These are phyloP conservation scores for Cladophialophora chaetospira DNA, from an alignment of 2,329 filamentous ascomycete species.

Conservation along the genomic window DNA sequence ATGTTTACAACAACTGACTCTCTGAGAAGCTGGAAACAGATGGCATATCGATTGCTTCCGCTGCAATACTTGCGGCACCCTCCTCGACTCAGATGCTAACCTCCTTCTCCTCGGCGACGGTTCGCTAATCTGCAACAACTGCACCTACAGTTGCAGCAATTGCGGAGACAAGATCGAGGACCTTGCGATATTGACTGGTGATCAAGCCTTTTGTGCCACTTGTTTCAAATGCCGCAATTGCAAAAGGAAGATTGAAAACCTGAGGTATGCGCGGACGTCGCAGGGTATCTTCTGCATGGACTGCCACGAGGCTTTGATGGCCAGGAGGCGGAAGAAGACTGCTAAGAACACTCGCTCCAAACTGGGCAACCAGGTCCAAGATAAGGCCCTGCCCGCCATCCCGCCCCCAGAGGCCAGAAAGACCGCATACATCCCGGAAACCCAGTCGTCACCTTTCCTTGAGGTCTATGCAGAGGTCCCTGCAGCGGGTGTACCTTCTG, in stretches of 20 bases:
- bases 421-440: constrained; percentile 39
- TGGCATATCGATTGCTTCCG: constrained; percentile 99
- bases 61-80: constrained; percentile 91
- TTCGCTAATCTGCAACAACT: constrained; percentile 98
- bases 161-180: constrained; percentile 98
- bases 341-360: constrained; percentile 37
- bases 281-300: constrained; percentile 99
- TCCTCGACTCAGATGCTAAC: constrained; percentile 97
- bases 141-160: constrained; percentile 96
- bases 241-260: constrained; percentile 97
- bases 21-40: constrained; percentile 77
- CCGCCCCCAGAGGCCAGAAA: constrained; percentile 61
- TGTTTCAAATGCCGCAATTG: constrained; percentile 98
- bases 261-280: constrained; percentile 94
- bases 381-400: constrained; percentile 90
- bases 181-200: constrained; percentile 92
- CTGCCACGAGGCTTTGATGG: constrained; percentile 96
- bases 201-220: constrained; percentile 95
- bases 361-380: constrained; percentile 57
- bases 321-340: constrained; percentile 75
- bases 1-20: not conserved
- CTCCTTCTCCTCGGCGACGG: constrained; percentile 95
- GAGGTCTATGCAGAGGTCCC: constrained; percentile 42
- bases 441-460: constrained; percentile 51
- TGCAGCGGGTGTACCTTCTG: constrained; percentile 25